These are phyloP conservation scores for Tuber calosporum DNA, from an alignment of 495 filamentous ascomycete genomes.

Conservation along the genomic window DNA sequence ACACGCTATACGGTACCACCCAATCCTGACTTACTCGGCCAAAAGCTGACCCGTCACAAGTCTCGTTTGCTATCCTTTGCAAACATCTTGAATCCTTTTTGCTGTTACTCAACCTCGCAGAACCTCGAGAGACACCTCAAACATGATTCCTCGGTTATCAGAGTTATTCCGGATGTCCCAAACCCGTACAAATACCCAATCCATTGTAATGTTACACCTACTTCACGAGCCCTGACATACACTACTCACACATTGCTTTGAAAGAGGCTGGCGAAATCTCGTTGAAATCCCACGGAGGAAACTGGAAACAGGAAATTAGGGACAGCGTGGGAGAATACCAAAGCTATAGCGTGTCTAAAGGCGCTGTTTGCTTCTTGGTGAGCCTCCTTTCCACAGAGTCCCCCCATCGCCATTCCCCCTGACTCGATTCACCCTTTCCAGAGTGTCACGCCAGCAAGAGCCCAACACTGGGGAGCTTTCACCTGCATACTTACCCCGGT, in stretches of 20 bases:
- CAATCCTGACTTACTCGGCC: conserved; percentile 11
- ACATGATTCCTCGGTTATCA: conserved; percentile 58
- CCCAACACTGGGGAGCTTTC: conserved; percentile 3
- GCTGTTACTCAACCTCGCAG: neutral
- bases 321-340: conserved; percentile 1
- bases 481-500: conserved; percentile 2
- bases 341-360: conserved; percentile 4
- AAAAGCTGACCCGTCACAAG: conserved; percentile 24
- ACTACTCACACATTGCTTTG: conserved; percentile 5
- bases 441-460: conserved; percentile 21
- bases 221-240: conserved; percentile 28
- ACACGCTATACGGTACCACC: no score
- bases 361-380: conserved; percentile 2
- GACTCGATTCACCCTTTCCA: conserved; percentile 21
- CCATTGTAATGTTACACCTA: conserved; percentile 42
- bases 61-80: neutral
- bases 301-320: conserved; percentile 13
- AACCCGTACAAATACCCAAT: conserved; percentile 49
- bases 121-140: conserved; percentile 37
- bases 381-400: neutral
- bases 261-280: neutral
- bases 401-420: conserved; percentile 1
- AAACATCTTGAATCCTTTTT: conserved; percentile 8
- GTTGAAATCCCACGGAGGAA: conserved; percentile 9
- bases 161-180: conserved; percentile 49